Evolutionary conservation across 1,284 basidiomycete species (phyloP).

Genomic region (Sphaerobolus stellatus): DNA sequence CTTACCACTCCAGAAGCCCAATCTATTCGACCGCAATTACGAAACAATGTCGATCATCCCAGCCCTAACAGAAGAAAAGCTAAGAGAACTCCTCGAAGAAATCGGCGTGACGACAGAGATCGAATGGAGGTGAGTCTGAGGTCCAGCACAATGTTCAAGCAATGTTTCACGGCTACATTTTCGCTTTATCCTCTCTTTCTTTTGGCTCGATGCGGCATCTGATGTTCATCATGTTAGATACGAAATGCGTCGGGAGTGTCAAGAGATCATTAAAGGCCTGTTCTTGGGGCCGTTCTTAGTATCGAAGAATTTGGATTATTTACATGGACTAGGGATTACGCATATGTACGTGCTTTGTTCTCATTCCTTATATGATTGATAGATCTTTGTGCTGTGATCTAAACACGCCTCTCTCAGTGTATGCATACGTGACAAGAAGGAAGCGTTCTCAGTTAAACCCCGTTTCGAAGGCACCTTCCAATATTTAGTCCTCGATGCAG

Average conservation of each 20-base stretch:
- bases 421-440: conserved; percentile 84
- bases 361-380: conserved; percentile 6
- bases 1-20: too few relatives aligned
- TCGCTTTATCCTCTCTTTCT: conserved; percentile 6
- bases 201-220: too few relatives aligned
- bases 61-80: conserved; percentile 46
- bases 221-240: conserved; percentile 72
- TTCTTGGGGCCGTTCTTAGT: conserved; percentile 87
- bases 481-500: conserved; percentile 83
- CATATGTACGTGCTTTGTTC: conserved; percentile 70
- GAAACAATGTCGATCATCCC: conserved; percentile 1
- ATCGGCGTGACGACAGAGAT: conserved; percentile 75
- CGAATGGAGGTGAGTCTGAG: conserved; percentile 68
- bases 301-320: conserved; percentile 72
- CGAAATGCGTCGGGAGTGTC: conserved; percentile 92
- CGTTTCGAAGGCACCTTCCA: conserved; percentile 79
- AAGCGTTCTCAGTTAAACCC: conserved; percentile 84
- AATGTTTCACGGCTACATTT: not conserved
- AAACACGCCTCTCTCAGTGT: conserved; percentile 49
- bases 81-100: conserved; percentile 59
- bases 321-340: conserved; percentile 69
- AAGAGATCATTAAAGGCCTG: conserved; percentile 85
- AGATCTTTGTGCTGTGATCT: conserved; percentile 8
- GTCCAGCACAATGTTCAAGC: too few relatives aligned
- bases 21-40: not conserved